Percentiles rank a stretch among this genome's conserved stretches.
These are phyloP conservation scores for Mycena pura DNA, from an alignment of 768 basidiomycete genomes.

Conservation along the genomic window DNA sequence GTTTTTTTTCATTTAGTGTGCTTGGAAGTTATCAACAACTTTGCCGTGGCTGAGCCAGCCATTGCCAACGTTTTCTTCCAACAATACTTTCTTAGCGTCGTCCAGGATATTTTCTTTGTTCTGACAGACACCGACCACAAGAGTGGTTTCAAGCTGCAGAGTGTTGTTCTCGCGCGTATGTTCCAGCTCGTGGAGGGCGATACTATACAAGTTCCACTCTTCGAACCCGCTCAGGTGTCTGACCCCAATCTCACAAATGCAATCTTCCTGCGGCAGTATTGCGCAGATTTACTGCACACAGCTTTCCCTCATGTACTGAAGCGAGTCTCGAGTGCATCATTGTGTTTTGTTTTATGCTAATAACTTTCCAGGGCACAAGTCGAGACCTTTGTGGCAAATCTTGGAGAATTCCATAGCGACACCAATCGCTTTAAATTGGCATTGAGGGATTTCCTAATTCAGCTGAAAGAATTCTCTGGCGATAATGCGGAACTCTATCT, in stretches of 20 bases:
- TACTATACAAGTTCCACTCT: slow-evolving; percentile 81
- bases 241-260: slow-evolving; percentile 80
- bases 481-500: slow-evolving; percentile 92
- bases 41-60: slow-evolving; percentile 74
- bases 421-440: slow-evolving; percentile 92
- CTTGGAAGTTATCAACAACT: slow-evolving; percentile 94
- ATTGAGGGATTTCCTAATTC: slow-evolving; percentile 96
- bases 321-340: slow-evolving; percentile 49
- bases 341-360: slow-evolving; percentile 8
- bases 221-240: slow-evolving; percentile 74
- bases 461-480: slow-evolving; percentile 96
- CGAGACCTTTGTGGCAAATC: slow-evolving; percentile 66
- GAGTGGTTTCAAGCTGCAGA: slow-evolving; percentile 97
- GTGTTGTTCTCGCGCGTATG: slow-evolving; percentile 88
- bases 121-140: slow-evolving; percentile 98
- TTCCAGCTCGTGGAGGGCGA: slow-evolving; percentile 91
- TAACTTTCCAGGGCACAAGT: slow-evolving; percentile 65
- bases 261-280: slow-evolving; percentile 83
- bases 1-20: slow-evolving; percentile 63
- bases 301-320: slow-evolving; percentile 94
- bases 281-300: slow-evolving; percentile 80
- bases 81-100: slow-evolving; percentile 90
- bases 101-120: slow-evolving; percentile 97
- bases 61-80: slow-evolving; percentile 95
- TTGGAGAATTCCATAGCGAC: slow-evolving; percentile 78